phyloP scores from a whole-genome alignment of 192 early-diverging fungal genomes.

The Polychytrium aggregatum region DNA sequence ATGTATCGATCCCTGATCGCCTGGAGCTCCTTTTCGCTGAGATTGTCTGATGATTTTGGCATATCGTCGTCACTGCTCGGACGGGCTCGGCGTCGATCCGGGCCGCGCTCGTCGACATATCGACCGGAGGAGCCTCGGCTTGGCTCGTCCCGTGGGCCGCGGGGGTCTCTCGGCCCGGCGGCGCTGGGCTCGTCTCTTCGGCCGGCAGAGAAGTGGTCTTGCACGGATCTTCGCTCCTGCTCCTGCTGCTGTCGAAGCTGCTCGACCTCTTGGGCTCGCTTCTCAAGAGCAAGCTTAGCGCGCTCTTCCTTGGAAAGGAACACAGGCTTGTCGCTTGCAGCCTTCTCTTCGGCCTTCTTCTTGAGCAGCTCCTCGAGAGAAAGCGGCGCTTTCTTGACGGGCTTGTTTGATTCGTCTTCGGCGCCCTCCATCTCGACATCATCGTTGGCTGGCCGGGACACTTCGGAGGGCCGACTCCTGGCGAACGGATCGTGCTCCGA shows the following conservation, averaged over 20 bases:
- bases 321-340: constrained; percentile 50
- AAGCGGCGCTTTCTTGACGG: constrained; percentile 50
- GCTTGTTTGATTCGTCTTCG: too few species aligned
- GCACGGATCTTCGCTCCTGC: constrained; percentile 9
- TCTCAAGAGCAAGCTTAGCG: constrained; percentile 72
- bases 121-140: constrained; percentile 4
- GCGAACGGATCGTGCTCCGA: too few species aligned
- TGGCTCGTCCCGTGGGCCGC: constrained; percentile 9
- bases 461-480: too few species aligned
- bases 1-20: constrained; percentile 66
- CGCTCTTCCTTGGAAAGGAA: constrained; percentile 91
- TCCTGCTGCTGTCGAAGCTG: constrained; percentile 48
- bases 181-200: constrained; percentile 1
- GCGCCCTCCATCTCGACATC: too few species aligned
- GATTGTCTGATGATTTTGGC: constrained; percentile 1
- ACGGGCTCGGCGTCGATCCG: not conserved
- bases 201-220: not conserved
- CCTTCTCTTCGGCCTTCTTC: constrained; percentile 56
- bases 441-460: too few species aligned
- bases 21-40: constrained; percentile 42
- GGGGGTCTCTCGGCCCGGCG: constrained; percentile 7
- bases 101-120: constrained; percentile 1
- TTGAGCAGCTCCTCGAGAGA: constrained; percentile 68
- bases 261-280: constrained; percentile 70
- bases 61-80: constrained; percentile 13